phyloP scores from a whole-genome alignment of 768 basidiomycete genomes.

The Podaxis mareebaensis region DNA sequence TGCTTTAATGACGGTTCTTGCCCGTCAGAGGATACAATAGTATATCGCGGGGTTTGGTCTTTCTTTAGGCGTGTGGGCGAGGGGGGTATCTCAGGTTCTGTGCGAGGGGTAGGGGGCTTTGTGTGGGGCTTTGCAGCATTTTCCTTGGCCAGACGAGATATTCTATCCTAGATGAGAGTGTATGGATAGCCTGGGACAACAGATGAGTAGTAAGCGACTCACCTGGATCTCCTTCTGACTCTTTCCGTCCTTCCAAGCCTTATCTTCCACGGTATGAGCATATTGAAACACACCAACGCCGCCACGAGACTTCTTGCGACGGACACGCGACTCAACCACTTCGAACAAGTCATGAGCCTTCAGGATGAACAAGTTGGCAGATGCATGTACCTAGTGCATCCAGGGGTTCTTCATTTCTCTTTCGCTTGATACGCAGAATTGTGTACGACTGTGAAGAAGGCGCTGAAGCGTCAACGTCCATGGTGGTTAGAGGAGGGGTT shows the following conservation, averaged over 20 bases:
- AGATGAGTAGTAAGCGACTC: conserved; percentile 16
- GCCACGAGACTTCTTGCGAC: conserved; percentile 62
- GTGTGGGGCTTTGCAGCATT: conserved; percentile 24
- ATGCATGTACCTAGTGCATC: conserved; percentile 68
- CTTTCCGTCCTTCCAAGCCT: conserved; percentile 64
- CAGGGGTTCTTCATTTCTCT: conserved; percentile 78
- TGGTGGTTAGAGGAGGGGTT: conserved; percentile 14
- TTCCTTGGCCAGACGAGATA: conserved; percentile 53
- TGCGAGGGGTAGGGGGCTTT: conserved; percentile 19
- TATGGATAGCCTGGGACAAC: not conserved
- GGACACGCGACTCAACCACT: conserved; percentile 66
- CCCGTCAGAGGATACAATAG: conserved; percentile 41
- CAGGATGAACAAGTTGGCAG: conserved; percentile 4
- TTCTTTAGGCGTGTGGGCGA: conserved; percentile 21
- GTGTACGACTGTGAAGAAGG: conserved; percentile 50
- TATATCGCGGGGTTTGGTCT: conserved; percentile 52
- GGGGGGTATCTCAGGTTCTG: conserved; percentile 16
- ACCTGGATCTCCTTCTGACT: conserved; percentile 66
- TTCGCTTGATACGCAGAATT: conserved; percentile 80
- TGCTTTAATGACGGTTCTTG: conserved; percentile 26
- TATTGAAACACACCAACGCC: conserved; percentile 73
- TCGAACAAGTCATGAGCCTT: conserved; percentile 7
- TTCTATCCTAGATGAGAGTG: conserved; percentile 47
- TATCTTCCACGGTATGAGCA: conserved; percentile 74
- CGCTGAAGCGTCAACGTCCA: conserved; percentile 31